Evolutionary conservation across 2,329 filamentous ascomycete genomes (phyloP).

Genomic region (Zymoseptoria pseudotritici): DNA sequence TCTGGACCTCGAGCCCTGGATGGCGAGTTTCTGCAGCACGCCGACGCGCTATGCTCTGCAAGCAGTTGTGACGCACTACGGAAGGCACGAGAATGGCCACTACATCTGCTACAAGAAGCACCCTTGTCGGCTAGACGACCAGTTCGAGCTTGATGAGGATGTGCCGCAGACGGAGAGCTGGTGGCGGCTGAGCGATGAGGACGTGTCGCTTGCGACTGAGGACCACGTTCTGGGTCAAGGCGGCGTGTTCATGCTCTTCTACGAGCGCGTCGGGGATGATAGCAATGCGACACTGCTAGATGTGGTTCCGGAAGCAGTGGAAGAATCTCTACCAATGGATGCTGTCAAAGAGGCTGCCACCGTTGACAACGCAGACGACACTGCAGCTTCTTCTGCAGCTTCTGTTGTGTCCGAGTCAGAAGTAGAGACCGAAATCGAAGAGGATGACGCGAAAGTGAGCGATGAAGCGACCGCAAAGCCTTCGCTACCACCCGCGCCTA

Average conservation of each 20-base stretch:
- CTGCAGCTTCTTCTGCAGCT: not conserved
- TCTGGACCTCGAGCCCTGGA: slow-evolving; percentile 79
- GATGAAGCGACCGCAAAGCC: slow-evolving; percentile 1
- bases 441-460: not conserved
- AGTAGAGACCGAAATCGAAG: not conserved
- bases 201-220: slow-evolving; percentile 67
- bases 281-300: not conserved
- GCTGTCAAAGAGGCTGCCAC: not conserved
- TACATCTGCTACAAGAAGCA: slow-evolving; percentile 86
- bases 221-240: slow-evolving; percentile 65
- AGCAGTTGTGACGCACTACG: slow-evolving; percentile 81
- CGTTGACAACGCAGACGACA: not conserved
- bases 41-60: slow-evolving; percentile 10
- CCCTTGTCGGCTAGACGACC: slow-evolving; percentile 27
- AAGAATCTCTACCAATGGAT: not conserved
- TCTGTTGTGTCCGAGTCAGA: not conserved
- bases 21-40: slow-evolving; percentile 45
- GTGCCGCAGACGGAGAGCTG: slow-evolving; percentile 50
- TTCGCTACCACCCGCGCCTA: slow-evolving; percentile 22
- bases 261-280: slow-evolving; percentile 53
- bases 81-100: slow-evolving; percentile 88
- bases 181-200: slow-evolving; percentile 89
- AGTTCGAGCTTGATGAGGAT: slow-evolving; percentile 17
- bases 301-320: not conserved
- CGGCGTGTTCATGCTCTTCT: slow-evolving; percentile 96